These are phyloP conservation scores for Effrenium voratum DNA, from an alignment of 73 alveolate genomes.

Conservation along the genomic window DNA sequence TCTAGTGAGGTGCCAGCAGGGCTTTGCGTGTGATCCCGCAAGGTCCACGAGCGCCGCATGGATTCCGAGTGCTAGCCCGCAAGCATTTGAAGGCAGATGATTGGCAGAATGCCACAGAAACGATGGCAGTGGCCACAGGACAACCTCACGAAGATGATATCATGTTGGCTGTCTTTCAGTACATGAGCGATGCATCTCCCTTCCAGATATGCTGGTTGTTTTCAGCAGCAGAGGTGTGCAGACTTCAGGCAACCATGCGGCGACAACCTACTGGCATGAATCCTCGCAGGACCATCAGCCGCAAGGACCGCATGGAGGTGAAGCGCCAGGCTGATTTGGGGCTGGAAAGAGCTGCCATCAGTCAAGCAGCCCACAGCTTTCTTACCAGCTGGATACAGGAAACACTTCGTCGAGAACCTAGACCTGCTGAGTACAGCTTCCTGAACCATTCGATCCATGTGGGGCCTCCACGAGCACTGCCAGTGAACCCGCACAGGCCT, in stretches of 20 bases:
- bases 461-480: no score
- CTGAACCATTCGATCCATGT: no score
- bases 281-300: not conserved
- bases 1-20: no score
- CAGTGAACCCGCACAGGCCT: no score
- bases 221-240: not conserved
- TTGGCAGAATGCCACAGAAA: not conserved
- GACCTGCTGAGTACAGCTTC: not conserved
- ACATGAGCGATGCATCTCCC: not conserved
- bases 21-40: no score
- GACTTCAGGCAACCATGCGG: not conserved
- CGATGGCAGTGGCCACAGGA: not conserved
- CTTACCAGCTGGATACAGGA: not conserved
- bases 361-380: not conserved
- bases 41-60: conserved; percentile 6
- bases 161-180: not conserved
- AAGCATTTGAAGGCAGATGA: not conserved
- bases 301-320: not conserved
- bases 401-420: not conserved
- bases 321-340: not conserved
- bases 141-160: not conserved
- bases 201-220: not conserved
- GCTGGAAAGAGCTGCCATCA: not conserved
- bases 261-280: not conserved
- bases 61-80: not conserved